Base-by-base conservation (phyloP, 2,329 filamentous ascomycete genomes). In the Nothopassalora personata region DNA sequence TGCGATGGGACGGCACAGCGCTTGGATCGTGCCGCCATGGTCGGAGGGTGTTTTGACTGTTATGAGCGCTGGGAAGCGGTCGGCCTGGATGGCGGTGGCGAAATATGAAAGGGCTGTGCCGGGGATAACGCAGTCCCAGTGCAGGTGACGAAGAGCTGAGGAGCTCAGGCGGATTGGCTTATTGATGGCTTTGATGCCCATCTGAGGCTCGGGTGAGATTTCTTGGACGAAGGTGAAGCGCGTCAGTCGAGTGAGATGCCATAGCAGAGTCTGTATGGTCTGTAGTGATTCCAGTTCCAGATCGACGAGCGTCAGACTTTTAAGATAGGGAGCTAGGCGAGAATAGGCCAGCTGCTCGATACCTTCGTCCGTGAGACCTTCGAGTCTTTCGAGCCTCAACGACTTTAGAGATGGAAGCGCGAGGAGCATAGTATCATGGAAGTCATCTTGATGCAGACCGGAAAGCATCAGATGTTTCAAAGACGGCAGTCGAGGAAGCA, bases 11-110 rank as follows among this genome's bases (percentile, higher is more conserved):
- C 80, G 81, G 71, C 89, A 92, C 1, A 91, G 79, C 1, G 78
- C 74, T 73, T 92, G 89, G 62, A 91, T 84, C 7, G 83, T 66
- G 28, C 88, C 89, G 5, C 89, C 82, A 1, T 86, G 82, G 64
- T 92, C 89, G 58, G 84, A 84, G 1, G 87, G 89, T 0, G 84
- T 79, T 56, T 88, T 83, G 18, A 91, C 74, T 1, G 70, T 75
- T 9, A 75, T 77, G 9, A 92, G 78, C 0, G 75, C 71, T 0
- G 89, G 88, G 67, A 92, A 89, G 0, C 84, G 84, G 4, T 76
- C 75, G 1, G 81, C 79, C 5, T 73, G 73, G 63, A 91, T 88
- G 66, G 84, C 85, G 59, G 79, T 78, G 1, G 86, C 84, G 7
- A 91, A 78, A 50, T 88, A 83, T 5, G 80, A 77, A 53, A 88